phyloP scores from a whole-genome alignment of 257 asterid species.

The Anisodus acutangulus region DNA sequence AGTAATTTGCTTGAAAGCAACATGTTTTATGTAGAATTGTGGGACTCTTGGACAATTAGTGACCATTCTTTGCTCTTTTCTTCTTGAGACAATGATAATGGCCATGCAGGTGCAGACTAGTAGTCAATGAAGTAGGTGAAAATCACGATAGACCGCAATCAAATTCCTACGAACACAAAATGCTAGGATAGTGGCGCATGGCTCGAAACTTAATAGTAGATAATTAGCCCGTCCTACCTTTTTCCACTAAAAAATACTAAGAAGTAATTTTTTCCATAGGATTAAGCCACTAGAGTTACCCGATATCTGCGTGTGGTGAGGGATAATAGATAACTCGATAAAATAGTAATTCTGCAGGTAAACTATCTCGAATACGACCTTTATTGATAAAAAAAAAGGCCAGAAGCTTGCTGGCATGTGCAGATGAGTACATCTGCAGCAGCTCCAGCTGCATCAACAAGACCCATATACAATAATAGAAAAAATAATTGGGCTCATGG shows the following conservation, averaged over 20 bases:
- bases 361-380: neutral
- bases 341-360: neutral
- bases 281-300: neutral
- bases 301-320: neutral
- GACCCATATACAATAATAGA: slow-evolving; percentile 5
- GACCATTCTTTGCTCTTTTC: neutral
- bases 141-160: neutral
- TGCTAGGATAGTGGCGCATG: neutral
- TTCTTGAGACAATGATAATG: neutral
- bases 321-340: neutral
- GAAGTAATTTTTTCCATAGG: neutral
- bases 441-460: slow-evolving; percentile 14
- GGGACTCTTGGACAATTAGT: neutral
- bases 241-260: neutral
- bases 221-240: neutral
- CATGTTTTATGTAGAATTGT: neutral
- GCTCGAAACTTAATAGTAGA: neutral
- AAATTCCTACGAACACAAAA: neutral
- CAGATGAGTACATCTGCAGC: slow-evolving; percentile 28
- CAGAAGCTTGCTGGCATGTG: slow-evolving; percentile 19
- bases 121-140: neutral
- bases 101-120: neutral
- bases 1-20: slow-evolving; percentile 12
- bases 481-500: slow-evolving; percentile 9
- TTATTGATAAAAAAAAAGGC: neutral